Evolutionary conservation across 1,139 yeast genomes (phyloP), one percentile per base, ranked within the genome.

Genomic region (Tardiomyces blankii): DNA sequence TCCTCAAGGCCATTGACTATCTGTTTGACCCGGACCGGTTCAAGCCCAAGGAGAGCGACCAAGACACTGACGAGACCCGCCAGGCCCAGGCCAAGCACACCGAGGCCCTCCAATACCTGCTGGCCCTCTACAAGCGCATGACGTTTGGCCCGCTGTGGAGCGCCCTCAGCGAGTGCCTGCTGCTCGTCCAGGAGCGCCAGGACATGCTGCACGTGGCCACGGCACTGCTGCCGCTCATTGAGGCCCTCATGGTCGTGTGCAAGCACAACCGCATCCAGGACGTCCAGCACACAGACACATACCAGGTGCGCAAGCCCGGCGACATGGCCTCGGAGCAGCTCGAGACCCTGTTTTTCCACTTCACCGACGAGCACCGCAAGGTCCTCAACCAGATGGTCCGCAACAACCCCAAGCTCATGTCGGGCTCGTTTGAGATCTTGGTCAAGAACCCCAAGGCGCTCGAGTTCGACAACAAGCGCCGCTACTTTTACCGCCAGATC

Each of bases 401-500:
- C 53, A 74, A 82, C 35, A 89, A 88, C 65, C 95, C 97, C 1
- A 86, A 88, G 56, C 72, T 93, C 54, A 87, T 91, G 96, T 84
- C 91, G 63, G 99, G 99, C 0, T 95, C 97, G 9, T 88, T 93
- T 63, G 79, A 96, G 0, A 80, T 88, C 73, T 70, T 93, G 59
- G 93, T 91, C 18, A 77, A 84, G 57, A 91, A 88, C 60, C 94
- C 96, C 7, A 80, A 81, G 59, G 93, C 91, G 1, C 68, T 93
- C 54, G 98, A 93, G 57, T 91, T 93, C 67, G 98, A 93, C 65
- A 91, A 89, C 66, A 93, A 93, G 66, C 78, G 87, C 58, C 81
- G 82, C 55, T 89, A 81, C 63, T 89, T 93, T 60, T 86, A 81
- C 57, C 74, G 93, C 44, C 78, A 81, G 54, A 50, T 63, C 13